Evolutionary conservation across 163 green algal genomes (phyloP), one percentile per base, ranked within the genome.

Genomic region (Volvox carteri): DNA sequence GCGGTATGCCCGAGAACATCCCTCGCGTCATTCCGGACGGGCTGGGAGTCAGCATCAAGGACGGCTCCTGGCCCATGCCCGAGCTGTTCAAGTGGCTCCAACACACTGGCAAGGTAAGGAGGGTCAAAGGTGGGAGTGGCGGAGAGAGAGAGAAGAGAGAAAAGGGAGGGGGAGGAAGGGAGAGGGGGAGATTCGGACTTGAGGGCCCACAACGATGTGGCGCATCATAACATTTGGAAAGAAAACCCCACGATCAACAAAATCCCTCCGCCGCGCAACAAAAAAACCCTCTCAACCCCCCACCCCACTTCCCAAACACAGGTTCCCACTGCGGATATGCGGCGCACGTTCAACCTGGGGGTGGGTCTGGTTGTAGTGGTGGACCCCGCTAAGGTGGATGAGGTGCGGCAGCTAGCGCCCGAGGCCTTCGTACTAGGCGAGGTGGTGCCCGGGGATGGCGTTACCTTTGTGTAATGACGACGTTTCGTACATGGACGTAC

Each of bases 321-420:
- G 81, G 65, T 87, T 4, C 86, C 89, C 18, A 89, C 95, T 9
- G 85, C 92, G 3, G 98, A 99, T 93, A 99, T 99, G 98, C 97
- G 97, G 90, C 94, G 96, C 52, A 99, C 98, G 8, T 99, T 99
- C 96, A 99, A 99, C 95, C 98, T 99, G 95, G 98, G 98, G 21
- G 94, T 99, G 39, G 98, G 98, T 62, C 97, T 99, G 93, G 91
- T 99, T 11, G 84, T 97, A 52, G 94, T 99, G 25, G 94, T 99
- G 50, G 84, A 93, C 1, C 78, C 83, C 4, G 77, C 72, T 8
- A 75, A 97, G 37, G 95, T 95, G 18, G 94, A 94, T 8, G 86
- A 78, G 41, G 93, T 90, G 0, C 75, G 94, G 83, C 73, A 87
- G 23, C 46, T 94, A 1, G 91, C 56, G 77, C 79, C 93, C 28